Conservation (phyloP, 2,329 filamentous ascomycete species). For the Botrytis sinoallii region DNA sequence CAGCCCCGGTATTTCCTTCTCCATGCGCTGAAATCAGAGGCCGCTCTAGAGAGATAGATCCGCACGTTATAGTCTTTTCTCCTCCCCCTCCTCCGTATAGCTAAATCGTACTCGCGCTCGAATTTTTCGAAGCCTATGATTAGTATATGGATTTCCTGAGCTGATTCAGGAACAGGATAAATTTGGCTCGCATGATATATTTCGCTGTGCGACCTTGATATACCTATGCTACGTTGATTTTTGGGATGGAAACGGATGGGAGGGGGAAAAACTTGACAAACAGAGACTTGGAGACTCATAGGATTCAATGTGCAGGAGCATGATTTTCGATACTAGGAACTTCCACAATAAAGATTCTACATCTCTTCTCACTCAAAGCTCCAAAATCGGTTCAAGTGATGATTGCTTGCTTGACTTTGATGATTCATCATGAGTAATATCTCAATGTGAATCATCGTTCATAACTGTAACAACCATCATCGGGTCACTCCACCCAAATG, state of each 20-base stretch:
- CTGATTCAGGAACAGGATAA: not conserved
- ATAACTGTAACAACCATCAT: not conserved
- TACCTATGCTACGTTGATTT: not conserved
- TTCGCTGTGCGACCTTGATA: not conserved
- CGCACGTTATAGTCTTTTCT: not conserved
- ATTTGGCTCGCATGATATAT: not conserved
- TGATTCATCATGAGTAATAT: not conserved
- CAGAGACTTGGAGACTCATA: fast-evolving
- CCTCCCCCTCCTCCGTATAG: not conserved
- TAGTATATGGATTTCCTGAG: not conserved
- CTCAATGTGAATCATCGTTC: not conserved
- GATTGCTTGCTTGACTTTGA: not conserved
- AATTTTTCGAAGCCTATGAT: not conserved
- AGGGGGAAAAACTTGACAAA: too few relatives aligned
- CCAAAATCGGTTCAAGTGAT: not conserved
- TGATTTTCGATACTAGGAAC: not conserved
- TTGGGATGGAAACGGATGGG: too few relatives aligned
- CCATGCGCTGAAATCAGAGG: not conserved
- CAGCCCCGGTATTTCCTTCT: not conserved
- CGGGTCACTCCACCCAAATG: not conserved
- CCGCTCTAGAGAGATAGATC: not conserved
- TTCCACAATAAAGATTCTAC: not conserved
- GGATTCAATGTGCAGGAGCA: not conserved
- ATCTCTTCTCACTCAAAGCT: not conserved
- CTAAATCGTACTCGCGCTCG: not conserved